These are phyloP conservation scores for Lathyrus sativus DNA, from an alignment of 306 rosid genomes.

Conservation along the genomic window DNA sequence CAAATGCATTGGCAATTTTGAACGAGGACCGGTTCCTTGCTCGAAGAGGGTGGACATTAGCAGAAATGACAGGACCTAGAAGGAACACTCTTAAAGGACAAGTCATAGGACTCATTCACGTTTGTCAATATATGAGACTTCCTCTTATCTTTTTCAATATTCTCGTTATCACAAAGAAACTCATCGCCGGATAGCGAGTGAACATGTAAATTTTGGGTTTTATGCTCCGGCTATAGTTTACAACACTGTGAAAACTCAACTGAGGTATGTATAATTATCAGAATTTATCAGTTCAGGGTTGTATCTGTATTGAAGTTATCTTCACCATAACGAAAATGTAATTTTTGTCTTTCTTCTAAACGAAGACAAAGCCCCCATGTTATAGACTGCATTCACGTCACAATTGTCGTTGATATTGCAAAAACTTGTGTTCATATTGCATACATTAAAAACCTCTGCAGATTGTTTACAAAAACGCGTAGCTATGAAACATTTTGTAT, in stretches of 20 bases:
- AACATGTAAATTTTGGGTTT: neutral
- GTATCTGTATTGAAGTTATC: neutral
- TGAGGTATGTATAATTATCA: conserved; percentile 13
- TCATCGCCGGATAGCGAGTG: conserved; percentile 47
- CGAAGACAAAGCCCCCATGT: neutral
- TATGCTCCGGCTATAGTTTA: conserved; percentile 2
- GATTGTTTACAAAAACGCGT: neutral
- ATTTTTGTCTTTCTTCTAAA: neutral
- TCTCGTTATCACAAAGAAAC: conserved; percentile 52
- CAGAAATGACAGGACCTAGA: conserved; percentile 53
- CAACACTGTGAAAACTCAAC: conserved; percentile 3
- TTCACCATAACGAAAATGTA: neutral
- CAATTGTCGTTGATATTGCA: neutral
- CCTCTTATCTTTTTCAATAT: conserved; percentile 69
- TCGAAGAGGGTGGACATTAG: conserved; percentile 78
- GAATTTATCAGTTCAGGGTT: conserved; percentile 7
- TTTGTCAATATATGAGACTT: conserved; percentile 73
- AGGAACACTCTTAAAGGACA: conserved; percentile 69
- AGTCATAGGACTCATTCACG: conserved; percentile 67
- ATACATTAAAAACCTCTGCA: neutral
- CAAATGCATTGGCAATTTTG: conserved; percentile 78
- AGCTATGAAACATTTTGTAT: neutral
- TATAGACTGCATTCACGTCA: neutral
- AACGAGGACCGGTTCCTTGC: conserved; percentile 89
- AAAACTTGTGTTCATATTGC: neutral